Evolutionary conservation across 345 rosid genomes (phyloP).

Genomic region (Lepidium africanum): DNA sequence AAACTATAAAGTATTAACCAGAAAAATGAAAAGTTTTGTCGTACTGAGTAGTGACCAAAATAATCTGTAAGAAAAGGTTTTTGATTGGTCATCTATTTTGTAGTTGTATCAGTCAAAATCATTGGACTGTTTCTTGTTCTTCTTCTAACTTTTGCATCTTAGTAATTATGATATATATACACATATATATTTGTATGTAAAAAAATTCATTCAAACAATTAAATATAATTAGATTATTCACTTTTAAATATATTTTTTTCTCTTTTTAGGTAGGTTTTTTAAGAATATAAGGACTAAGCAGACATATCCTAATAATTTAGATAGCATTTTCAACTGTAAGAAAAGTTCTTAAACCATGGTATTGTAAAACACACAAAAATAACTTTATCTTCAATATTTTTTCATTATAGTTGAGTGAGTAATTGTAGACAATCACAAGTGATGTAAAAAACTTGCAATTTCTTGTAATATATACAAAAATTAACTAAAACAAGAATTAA

Average conservation of each 20-base stretch:
- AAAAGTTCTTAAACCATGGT: background rate
- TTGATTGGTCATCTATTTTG: background rate
- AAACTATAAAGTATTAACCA: background rate
- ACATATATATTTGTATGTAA: background rate
- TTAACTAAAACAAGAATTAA: background rate
- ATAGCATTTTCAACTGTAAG: background rate
- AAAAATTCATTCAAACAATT: no score
- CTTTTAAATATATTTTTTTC: background rate
- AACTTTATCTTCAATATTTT: background rate
- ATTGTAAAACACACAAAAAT: background rate
- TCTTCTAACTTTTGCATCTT: background rate
- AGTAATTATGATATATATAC: background rate
- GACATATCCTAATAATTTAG: background rate
- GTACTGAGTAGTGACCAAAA: background rate
- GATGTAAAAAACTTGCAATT: background rate
- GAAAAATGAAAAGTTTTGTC: background rate
- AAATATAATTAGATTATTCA: background rate
- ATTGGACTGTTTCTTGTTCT: background rate
- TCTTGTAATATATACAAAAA: background rate
- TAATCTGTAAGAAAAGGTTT: background rate
- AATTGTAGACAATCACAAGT: background rate
- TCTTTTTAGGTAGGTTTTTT: background rate
- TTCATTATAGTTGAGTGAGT: background rate
- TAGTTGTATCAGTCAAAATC: background rate
- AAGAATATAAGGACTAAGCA: background rate